Evolutionary conservation across 805 yeast genomes (phyloP).

Genomic region (Wickerhamomyces silvicola): DNA sequence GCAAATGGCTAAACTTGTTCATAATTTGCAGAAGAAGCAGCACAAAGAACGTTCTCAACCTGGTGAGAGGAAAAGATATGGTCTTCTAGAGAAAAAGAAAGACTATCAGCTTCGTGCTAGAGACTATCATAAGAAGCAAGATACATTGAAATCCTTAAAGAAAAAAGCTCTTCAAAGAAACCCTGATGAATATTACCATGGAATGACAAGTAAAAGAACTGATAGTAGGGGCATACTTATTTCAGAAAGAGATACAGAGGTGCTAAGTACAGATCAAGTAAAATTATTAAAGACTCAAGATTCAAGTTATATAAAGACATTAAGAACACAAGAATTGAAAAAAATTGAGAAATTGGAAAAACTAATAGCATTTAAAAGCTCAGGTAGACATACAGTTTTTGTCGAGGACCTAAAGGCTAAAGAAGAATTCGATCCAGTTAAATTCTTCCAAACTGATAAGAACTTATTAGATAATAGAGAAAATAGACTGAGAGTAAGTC

Average conservation of each 20-base stretch:
- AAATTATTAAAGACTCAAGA: slow-evolving; percentile 88
- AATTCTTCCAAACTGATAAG: slow-evolving; percentile 64
- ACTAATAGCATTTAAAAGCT: slow-evolving; percentile 43
- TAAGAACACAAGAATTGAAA: slow-evolving; percentile 61
- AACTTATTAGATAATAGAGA: slow-evolving; percentile 57
- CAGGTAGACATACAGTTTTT: slow-evolving; percentile 79
- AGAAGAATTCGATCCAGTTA: slow-evolving; percentile 54
- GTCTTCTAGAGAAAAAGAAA: slow-evolving; percentile 89
- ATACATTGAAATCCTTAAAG: slow-evolving; percentile 60
- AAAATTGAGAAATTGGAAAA: slow-evolving; percentile 50
- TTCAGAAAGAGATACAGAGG: slow-evolving; percentile 58
- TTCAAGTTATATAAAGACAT: slow-evolving; percentile 72
- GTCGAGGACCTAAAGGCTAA: slow-evolving; percentile 59
- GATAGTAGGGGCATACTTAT: slow-evolving; percentile 65
- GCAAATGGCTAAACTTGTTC: slow-evolving; percentile 76
- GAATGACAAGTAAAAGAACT: slow-evolving; percentile 68
- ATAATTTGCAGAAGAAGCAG: slow-evolving; percentile 92
- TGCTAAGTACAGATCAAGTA: slow-evolving; percentile 65
- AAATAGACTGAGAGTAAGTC: slow-evolving; percentile 61
- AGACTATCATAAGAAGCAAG: slow-evolving; percentile 54
- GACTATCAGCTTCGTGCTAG: slow-evolving; percentile 70
- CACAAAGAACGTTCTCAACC: slow-evolving; percentile 93
- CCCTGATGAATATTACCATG: slow-evolving; percentile 95
- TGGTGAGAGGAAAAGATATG: slow-evolving; percentile 61
- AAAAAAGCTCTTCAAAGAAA: slow-evolving; percentile 68